Percentiles rank a stretch among this genome's conserved stretches.
phyloP scores from a whole-genome alignment of 805 yeast species.

The Ogataea thermomethanolica region DNA sequence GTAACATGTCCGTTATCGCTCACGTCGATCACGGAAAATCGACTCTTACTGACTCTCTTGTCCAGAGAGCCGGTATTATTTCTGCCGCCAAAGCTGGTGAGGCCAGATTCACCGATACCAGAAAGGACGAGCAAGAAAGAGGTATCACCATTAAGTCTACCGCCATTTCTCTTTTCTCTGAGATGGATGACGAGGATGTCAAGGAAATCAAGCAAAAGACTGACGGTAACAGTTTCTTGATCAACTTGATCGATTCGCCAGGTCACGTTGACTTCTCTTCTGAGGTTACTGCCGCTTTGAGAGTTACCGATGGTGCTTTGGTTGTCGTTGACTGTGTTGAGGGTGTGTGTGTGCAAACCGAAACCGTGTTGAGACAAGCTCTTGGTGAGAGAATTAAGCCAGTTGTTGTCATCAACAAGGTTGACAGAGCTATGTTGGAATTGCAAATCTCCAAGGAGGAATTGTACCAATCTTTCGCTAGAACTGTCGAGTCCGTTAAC shows the following conservation, averaged over 20 bases:
- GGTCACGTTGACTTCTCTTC: constrained; percentile 99
- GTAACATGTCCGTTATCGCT: constrained; percentile 99
- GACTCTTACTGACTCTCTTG: constrained; percentile 98
- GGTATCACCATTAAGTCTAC: constrained; percentile 99
- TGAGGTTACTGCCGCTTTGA: constrained; percentile 99
- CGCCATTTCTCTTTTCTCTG: constrained; percentile 93
- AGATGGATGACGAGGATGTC: constrained; percentile 79
- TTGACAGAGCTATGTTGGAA: constrained; percentile 98
- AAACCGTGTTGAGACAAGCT: constrained; percentile 98
- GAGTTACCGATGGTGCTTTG: constrained; percentile 99
- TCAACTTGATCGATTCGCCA: constrained; percentile 98
- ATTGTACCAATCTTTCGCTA: constrained; percentile 94
- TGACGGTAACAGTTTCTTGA: constrained; percentile 89
- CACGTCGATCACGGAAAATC: constrained; percentile 99
- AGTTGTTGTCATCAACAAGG: constrained; percentile 97
- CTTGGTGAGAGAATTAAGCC: constrained; percentile 99
- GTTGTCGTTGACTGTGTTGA: constrained; percentile 99
- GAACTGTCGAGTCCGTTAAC: constrained; percentile 99
- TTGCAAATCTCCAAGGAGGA: constrained; percentile 99
- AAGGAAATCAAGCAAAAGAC: constrained; percentile 91
- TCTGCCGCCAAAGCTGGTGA: constrained; percentile 99
- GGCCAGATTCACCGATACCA: constrained; percentile 99
- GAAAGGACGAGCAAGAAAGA: constrained; percentile 99
- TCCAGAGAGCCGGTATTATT: constrained; percentile 98
- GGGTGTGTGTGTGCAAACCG: constrained; percentile 99